Base-by-base conservation (phyloP, 164 flowering plant species). In the Umbellularia californica region DNA sequence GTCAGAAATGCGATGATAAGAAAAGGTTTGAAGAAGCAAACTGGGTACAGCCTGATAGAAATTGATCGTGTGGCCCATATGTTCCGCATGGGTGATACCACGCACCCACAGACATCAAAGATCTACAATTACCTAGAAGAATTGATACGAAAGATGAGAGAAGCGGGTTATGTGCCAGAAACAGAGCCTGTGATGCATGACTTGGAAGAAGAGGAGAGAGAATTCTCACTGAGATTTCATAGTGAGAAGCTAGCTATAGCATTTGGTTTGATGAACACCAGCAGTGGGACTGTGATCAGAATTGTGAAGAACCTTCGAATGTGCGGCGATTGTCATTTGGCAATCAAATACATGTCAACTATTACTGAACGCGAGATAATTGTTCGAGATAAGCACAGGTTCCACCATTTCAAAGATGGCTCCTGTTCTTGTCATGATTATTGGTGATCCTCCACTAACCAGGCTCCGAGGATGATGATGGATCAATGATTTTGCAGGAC, bases 221-320 rank as follows among this genome's bases (percentile, higher is more conserved):
- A 90, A 67, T 80, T 82, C 66, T 87, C 92, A 0, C 87, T 90
- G 58, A 79, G 88, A 71, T 85, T 82, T 70, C 97, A 90, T 28
- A 88, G 95, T 68, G 97, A 90, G 85, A 92, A 90, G 85, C 88
- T 92, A 60, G 94, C 95, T 5, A 69, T 92, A 28, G 91, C 90
- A 69, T 91, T 85, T 75, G 92, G 94, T 27, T 71, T 92, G 3
- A 47, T 91, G 86, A 88, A 81, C 41, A 84, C 87, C 11, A 75
- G 72, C 33, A 47, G 69, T 35, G 91, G 83, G 15, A 66, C 70
- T 47, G 13, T 71, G 2, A 78, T 92, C 41, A 86, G 85, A 78
- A 81, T 92, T 14, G 87, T 88, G 68, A 92, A 92, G 84, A 92
- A 92, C 77, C 90, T 91, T 20, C 72, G 97, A 50, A 88, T 92